Evolutionary conservation across 2,329 filamentous ascomycete species (phyloP).

Genomic region (Diplodia scrobiculata): DNA sequence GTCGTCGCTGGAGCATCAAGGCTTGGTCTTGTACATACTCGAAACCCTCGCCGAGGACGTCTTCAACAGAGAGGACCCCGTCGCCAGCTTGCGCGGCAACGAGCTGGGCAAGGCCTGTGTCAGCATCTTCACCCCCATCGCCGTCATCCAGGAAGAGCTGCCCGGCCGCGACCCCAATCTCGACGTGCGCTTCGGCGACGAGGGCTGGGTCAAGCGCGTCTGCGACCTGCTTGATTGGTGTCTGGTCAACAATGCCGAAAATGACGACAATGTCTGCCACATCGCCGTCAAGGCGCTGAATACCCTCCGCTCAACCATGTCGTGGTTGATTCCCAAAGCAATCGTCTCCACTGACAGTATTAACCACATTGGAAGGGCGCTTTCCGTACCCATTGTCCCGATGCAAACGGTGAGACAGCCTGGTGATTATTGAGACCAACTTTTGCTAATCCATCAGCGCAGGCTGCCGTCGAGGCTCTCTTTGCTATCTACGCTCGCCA

Average conservation of each 20-base stretch:
- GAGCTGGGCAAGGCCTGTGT: constrained; percentile 86
- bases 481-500: constrained; percentile 75
- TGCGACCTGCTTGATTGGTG: constrained; percentile 74
- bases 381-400: constrained; percentile 43
- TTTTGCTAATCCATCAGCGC: neutral
- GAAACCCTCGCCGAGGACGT: constrained; percentile 94
- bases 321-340: constrained; percentile 85
- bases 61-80: constrained; percentile 85
- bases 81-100: constrained; percentile 78
- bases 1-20: constrained; percentile 66
- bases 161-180: constrained; percentile 70
- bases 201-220: constrained; percentile 84
- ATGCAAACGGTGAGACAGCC: constrained; percentile 40
- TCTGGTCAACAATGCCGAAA: constrained; percentile 64
- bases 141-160: constrained; percentile 73
- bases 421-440: neutral
- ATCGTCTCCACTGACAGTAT: constrained; percentile 59
- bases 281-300: constrained; percentile 77
- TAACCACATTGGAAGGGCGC: constrained; percentile 45
- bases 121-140: constrained; percentile 84
- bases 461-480: constrained; percentile 73
- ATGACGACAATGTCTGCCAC: constrained; percentile 66
- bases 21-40: constrained; percentile 83
- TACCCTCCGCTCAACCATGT: constrained; percentile 75
- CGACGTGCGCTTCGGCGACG: constrained; percentile 72